Evolutionary conservation across 495 filamentous ascomycete genomes (phyloP), one percentile per base, ranked within the genome.

Genomic region (Annulohypoxylon stygium): DNA sequence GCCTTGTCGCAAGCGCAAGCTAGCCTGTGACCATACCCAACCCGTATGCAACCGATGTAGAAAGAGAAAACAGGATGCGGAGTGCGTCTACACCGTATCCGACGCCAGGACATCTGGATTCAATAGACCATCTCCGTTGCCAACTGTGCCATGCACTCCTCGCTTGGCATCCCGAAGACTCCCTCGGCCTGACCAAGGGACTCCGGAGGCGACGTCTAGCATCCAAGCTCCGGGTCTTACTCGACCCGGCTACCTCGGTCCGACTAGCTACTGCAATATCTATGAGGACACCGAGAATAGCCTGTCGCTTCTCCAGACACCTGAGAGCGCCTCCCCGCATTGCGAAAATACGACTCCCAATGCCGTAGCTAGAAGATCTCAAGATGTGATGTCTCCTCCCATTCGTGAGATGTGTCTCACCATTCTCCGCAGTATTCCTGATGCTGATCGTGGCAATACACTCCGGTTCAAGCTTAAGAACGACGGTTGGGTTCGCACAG

Each of bases 231-330:
- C 85, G 78, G 69, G 82, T 34, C 79, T 78, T 6, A 73, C 71
- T 33, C 77, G 77, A 6, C 78, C 83, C 10, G 85, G 85, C 0
- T 88, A 87, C 63, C 69, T 88, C 12, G 86, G 86, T 20, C 84
- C 83, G 9, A 87, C 83, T 0, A 86, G 84, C 65, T 88, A 81
- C 66, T 85, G 84, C 2, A 81, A 85, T 30, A 83, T 87, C 16
- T 83, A 83, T 33, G 74, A 80, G 5, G 85, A 85, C 20, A 75
- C 78, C 1, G 72, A 78, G 18, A 70, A 80, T 36, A 81, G 78
- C 10, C 68, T 78, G 6, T 75, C 67, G 12, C 64, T 70, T 20
- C 59, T 75, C 8, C 67, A 70, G 6, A 69, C 69, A 12, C 41
- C 51, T 8, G 66, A 70, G 3, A 43, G 33, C 12, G 61, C 43